Percentiles rank a stretch among this genome's conserved stretches.
phyloP scores from a whole-genome alignment of 768 basidiomycete genomes.

The Lentinula guzmanii region DNA sequence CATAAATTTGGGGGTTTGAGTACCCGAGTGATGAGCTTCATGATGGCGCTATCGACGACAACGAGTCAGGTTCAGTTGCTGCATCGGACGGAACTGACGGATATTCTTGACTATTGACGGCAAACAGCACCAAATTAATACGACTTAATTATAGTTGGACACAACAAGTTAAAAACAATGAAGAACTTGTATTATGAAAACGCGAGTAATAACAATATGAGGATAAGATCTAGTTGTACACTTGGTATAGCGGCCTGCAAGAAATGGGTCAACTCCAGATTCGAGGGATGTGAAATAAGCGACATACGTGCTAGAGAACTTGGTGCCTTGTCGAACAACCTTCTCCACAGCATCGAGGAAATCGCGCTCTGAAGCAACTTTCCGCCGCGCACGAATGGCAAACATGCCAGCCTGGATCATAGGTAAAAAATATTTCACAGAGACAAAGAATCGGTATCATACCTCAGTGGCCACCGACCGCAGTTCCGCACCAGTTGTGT shows the following conservation, averaged over 20 bases:
- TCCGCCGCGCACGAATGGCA: slow-evolving; percentile 92
- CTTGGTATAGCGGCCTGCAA: slow-evolving; percentile 79
- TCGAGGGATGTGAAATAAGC: background rate
- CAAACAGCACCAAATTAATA: too few relatives aligned
- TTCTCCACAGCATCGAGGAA: slow-evolving; percentile 98
- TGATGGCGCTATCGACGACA: background rate
- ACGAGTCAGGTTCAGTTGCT: background rate
- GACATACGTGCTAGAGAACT: slow-evolving; percentile 94
- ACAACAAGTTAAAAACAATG: too few relatives aligned
- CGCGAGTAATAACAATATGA: background rate
- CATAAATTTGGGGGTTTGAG: background rate
- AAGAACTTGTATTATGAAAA: background rate
- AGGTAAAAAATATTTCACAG: background rate
- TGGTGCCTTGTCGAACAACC: slow-evolving; percentile 94
- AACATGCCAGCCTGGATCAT: slow-evolving; percentile 93
- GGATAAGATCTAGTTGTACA: slow-evolving; percentile 69
- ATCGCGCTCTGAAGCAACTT: slow-evolving; percentile 95
- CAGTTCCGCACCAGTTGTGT: slow-evolving; percentile 97
- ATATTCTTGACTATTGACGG: too few relatives aligned
- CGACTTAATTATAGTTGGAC: too few relatives aligned
- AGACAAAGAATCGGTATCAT: slow-evolving; percentile 12
- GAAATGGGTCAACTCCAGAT: slow-evolving; percentile 7
- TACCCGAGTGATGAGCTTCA: background rate
- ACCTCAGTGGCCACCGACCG: slow-evolving; percentile 97
- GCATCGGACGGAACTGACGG: background rate